A percentile compares a stretch with the other conserved stretches of the same genome.
Conservation (phyloP, 768 basidiomycete genomes). For the Kwoniella heveanensis region DNA sequence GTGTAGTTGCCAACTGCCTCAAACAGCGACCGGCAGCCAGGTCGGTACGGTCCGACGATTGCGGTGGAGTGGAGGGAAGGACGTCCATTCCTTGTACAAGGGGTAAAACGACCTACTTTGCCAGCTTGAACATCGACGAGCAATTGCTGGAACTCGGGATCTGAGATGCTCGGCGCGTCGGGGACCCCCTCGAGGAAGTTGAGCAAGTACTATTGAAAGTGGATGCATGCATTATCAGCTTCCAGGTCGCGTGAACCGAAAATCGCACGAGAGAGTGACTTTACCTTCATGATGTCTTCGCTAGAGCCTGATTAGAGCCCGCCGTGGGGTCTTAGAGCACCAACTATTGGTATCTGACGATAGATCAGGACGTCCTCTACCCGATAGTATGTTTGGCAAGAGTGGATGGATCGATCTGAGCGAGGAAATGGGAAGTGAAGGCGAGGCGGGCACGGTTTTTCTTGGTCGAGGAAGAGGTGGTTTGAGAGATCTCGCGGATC, state of each 20-base stretch:
- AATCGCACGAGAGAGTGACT: constrained; percentile 7
- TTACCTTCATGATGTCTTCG: constrained; percentile 42
- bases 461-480: neutral
- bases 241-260: constrained; percentile 1
- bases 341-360: constrained; percentile 31
- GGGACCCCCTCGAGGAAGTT: constrained; percentile 80
- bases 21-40: neutral
- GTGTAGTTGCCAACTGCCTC: constrained; percentile 12
- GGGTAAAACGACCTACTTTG: constrained; percentile 66
- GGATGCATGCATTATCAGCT: constrained; percentile 39
- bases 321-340: neutral
- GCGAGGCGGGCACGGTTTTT: neutral
- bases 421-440: constrained; percentile 22
- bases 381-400: neutral
- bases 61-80: neutral
- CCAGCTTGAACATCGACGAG: constrained; percentile 82
- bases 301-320: constrained; percentile 3
- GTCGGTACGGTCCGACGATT: neutral
- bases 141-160: constrained; percentile 76
- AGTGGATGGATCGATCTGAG: constrained; percentile 45
- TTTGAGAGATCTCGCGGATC: neutral
- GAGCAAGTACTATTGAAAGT: constrained; percentile 72
- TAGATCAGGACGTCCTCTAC: constrained; percentile 18
- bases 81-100: neutral
- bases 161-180: constrained; percentile 64